Base-by-base conservation (phyloP, 768 basidiomycete genomes). In the Russula sp. region DNA sequence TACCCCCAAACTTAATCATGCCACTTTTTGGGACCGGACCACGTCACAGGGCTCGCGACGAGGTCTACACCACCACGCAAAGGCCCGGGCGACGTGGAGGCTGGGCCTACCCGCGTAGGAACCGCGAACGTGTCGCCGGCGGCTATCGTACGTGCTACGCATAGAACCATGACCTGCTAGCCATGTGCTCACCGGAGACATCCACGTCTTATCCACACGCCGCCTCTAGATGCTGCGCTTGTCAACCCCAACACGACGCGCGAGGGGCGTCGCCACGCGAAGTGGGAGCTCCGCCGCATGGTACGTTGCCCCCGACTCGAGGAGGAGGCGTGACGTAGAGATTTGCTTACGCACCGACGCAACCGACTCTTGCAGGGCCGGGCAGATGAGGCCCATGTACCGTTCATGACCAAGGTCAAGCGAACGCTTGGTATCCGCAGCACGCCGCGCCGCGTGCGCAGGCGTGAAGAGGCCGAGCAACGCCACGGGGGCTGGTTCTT, bases 371-470 rank as follows among this genome's bases (percentile, higher is more conserved):
- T 27, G 37, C 67, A 83, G 80, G 80, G 81, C 55, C 75, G 76
- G 45, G 75, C 74, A 16, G 62, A 65, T 37, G 72, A 74, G 68
- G 68, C 78, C 18, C 79, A 81, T 69, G 78, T 83, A 47, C 73
- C 80, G 16, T 69, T 84, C 58, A 76, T 81, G 79, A 81, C 80
- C 49, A 80, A 75, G 69, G 71, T 84, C 67, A 82, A 79, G 68
- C 79, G 78, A 35, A 72, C 78, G 0, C 69, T 84, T n/a, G 83
- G 82, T 7, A 81, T 83, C 47, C 77, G 77, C 13, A 79, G 77
- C 55, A 76, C 77, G 11, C 77, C 78, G 42, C 77, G 75, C 59
- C 60, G 50, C n/a, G 44, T 59, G 63, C 59, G 69, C 16, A 39
- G 47, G 51, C 39, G 39, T 55, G 45, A 48, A 22, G 40, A 45